These are phyloP conservation scores for Acmispon strigosus DNA, from an alignment of 306 rosid genomes.

Conservation along the genomic window DNA sequence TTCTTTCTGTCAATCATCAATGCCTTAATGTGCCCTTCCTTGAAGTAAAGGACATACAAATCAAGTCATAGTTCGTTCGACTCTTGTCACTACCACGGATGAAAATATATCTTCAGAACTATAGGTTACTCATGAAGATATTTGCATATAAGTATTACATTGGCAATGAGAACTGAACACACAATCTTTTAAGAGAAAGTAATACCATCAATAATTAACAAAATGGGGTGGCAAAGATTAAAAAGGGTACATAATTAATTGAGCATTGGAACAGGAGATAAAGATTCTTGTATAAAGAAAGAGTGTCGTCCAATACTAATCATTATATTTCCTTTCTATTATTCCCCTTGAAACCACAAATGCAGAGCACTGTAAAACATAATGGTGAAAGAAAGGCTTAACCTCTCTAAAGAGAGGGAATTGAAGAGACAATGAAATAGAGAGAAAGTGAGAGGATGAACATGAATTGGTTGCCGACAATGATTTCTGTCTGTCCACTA, in stretches of 20 bases:
- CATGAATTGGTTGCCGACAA: constrained; percentile 43
- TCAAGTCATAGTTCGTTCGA: too few species aligned
- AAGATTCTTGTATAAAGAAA: constrained; percentile 82
- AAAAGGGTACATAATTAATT: constrained; percentile 23
- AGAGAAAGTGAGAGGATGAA: background rate
- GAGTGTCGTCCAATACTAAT: constrained; percentile 54
- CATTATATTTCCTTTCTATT: constrained; percentile 42
- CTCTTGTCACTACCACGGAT: too few species aligned
- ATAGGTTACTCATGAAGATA: too few species aligned
- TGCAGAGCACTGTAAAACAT: constrained; percentile 23
- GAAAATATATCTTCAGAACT: too few species aligned
- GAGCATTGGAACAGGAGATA: constrained; percentile 45
- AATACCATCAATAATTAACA: constrained; percentile 22
- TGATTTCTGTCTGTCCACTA: constrained; percentile 47
- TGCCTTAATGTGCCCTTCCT: constrained; percentile 17
- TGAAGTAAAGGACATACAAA: constrained; percentile 34
- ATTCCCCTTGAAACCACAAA: constrained; percentile 26
- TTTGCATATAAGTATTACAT: too few species aligned
- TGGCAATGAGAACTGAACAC: too few species aligned
- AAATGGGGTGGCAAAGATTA: background rate
- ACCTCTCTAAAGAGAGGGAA: constrained; percentile 19
- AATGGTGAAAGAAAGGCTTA: constrained; percentile 12
- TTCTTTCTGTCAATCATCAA: constrained; percentile 30
- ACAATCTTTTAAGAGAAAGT: too few species aligned
- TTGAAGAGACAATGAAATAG: constrained; percentile 3